phyloP scores from a whole-genome alignment of 306 rosid genomes.

The Carpinus fangiana region DNA sequence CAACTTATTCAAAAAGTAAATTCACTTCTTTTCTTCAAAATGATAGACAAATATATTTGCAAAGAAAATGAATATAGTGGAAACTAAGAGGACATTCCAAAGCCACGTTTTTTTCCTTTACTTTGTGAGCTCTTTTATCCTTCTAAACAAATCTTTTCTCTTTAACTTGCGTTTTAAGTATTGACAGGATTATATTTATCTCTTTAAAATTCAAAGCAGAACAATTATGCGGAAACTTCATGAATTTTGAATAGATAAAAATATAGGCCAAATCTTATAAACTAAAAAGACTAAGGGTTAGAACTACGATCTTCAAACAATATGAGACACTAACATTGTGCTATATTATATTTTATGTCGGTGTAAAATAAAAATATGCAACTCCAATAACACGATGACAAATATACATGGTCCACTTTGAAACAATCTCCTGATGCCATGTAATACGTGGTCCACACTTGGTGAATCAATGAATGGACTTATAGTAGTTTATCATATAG shows the following conservation, averaged over 20 bases:
- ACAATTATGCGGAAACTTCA: neutral
- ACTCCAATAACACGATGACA: neutral
- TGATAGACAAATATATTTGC: neutral
- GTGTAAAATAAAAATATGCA: neutral
- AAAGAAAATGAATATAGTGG: neutral
- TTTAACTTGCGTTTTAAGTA: neutral
- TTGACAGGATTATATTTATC: neutral
- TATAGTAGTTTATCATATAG: neutral
- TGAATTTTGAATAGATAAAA: neutral
- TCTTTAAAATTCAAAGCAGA: constrained; percentile 1
- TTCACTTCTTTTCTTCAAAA: neutral
- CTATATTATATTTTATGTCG: neutral
- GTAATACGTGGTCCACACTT: neutral
- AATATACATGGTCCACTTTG: neutral
- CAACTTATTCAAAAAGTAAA: neutral
- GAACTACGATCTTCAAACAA: neutral
- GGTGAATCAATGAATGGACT: neutral
- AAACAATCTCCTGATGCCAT: too few relatives aligned
- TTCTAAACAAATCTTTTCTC: neutral
- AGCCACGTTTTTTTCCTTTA: neutral
- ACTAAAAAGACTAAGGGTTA: neutral
- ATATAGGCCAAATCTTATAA: neutral
- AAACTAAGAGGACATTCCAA: neutral
- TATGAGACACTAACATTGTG: neutral
- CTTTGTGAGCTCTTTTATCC: neutral